These are phyloP conservation scores for Lactarius hengduanensis DNA, from an alignment of 768 basidiomycete genomes.

Conservation along the genomic window DNA sequence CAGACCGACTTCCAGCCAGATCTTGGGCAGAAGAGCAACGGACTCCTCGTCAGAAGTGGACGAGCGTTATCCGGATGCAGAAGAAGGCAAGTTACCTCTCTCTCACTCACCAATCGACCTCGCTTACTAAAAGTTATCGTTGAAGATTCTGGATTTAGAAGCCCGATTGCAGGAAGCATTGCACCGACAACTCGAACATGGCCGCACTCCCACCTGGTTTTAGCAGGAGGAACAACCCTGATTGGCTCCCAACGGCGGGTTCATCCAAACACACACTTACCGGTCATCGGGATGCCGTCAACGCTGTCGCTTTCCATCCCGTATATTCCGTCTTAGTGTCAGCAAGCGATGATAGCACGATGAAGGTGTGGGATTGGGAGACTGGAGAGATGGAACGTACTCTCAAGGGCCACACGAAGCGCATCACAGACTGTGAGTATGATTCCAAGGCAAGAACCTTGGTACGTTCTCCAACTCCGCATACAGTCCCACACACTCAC, in stretches of 20 bases:
- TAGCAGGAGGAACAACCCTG: conserved; percentile 40
- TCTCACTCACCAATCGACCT: background rate
- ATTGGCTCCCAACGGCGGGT: conserved; percentile 51
- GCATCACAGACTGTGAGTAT: conserved; percentile 56
- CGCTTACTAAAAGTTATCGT: background rate
- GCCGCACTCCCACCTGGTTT: conserved; percentile 36
- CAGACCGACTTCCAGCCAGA: conserved; percentile 36
- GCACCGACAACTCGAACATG: conserved; percentile 44
- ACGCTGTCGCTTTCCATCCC: conserved; percentile 56
- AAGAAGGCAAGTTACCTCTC: conserved; percentile 26
- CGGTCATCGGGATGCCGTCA: conserved; percentile 48
- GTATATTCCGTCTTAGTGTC: conserved; percentile 49
- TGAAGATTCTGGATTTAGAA: conserved; percentile 63
- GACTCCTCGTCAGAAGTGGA: conserved; percentile 31
- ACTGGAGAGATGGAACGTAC: conserved; percentile 59
- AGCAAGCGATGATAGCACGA: conserved; percentile 54
- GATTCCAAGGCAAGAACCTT: conserved; percentile 50
- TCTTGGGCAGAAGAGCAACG: conserved; percentile 29
- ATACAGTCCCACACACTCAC: background rate
- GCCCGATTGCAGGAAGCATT: conserved; percentile 48
- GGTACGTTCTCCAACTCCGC: conserved; percentile 37
- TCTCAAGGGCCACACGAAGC: conserved; percentile 58
- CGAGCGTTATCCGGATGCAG: conserved; percentile 31
- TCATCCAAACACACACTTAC: conserved; percentile 45
- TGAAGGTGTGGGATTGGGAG: conserved; percentile 67